A percentile compares a stretch with the other conserved stretches of the same genome.
These are phyloP conservation scores for Dysphania ambrosioides DNA, from an alignment of 148 eudicot genomes.

Conservation along the genomic window DNA sequence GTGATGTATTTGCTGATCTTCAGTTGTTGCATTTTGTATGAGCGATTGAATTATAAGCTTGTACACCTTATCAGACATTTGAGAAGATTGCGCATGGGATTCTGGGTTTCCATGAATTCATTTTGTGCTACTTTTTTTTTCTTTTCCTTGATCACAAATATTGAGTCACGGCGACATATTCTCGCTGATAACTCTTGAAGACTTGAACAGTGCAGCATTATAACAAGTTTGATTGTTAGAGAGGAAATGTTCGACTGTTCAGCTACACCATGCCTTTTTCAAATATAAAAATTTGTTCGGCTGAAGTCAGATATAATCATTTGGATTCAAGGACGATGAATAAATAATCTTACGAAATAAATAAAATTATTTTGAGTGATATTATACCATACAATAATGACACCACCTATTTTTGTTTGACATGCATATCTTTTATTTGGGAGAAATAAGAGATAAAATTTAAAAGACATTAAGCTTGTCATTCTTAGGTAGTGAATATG, in stretches of 20 bases:
- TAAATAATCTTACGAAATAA: too few relatives aligned
- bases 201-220: not conserved
- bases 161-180: not conserved
- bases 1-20: slow-evolving; percentile 24
- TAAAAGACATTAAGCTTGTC: too few relatives aligned
- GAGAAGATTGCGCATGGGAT: not conserved
- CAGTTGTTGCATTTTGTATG: not conserved
- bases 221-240: not conserved
- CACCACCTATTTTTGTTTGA: too few relatives aligned
- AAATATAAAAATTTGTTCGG: not conserved
- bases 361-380: too few relatives aligned
- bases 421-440: too few relatives aligned
- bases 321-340: too few relatives aligned
- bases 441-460: too few relatives aligned
- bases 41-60: not conserved
- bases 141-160: not conserved
- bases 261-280: not conserved
- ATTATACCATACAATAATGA: too few relatives aligned
- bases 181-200: not conserved
- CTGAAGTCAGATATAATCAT: too few relatives aligned
- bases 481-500: too few relatives aligned
- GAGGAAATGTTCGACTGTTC: not conserved
- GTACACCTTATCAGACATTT: not conserved
- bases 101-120: too few relatives aligned
- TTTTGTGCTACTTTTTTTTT: too few relatives aligned